phyloP scores from a whole-genome alignment of 768 basidiomycete genomes.

The Tulasnella calospora region DNA sequence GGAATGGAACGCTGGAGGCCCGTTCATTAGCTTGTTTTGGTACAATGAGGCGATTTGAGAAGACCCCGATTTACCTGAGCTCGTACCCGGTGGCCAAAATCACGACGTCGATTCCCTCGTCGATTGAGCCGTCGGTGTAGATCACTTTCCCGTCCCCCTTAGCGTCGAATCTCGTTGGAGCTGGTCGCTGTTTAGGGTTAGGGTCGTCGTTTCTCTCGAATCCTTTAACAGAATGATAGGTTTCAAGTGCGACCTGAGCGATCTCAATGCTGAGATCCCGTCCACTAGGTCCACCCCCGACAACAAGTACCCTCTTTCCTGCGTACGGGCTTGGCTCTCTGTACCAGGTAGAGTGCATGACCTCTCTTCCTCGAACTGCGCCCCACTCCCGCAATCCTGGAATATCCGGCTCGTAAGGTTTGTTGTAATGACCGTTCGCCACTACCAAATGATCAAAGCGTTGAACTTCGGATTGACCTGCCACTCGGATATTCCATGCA shows the following conservation, averaged over 20 bases:
- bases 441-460: conserved; percentile 63
- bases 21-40: not conserved
- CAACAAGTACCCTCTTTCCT: conserved; percentile 45
- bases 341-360: conserved; percentile 65
- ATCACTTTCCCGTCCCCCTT: conserved; percentile 42
- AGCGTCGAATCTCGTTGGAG: conserved; percentile 42
- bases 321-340: conserved; percentile 44
- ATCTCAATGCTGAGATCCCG: conserved; percentile 62
- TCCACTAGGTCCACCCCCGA: conserved; percentile 58
- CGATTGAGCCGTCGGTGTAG: conserved; percentile 56
- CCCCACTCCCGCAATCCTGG: conserved; percentile 62
- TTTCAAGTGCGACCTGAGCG: conserved; percentile 29
- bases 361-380: conserved; percentile 36
- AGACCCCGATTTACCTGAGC: conserved; percentile 34
- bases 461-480: conserved; percentile 33
- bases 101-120: conserved; percentile 54
- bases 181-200: conserved; percentile 43
- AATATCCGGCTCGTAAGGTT: conserved; percentile 57
- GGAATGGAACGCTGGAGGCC: conserved; percentile 6
- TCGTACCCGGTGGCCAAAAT: conserved; percentile 79
- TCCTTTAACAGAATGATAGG: conserved; percentile 47
- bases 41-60: not conserved
- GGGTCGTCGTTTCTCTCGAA: conserved; percentile 36
- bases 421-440: conserved; percentile 68
- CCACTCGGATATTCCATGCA: conserved; percentile 48